Percentiles rank a stretch among this genome's conserved stretches.
These are phyloP conservation scores for Arxiozyma telluris DNA, from an alignment of 1,139 yeast species.

Conservation along the genomic window DNA sequence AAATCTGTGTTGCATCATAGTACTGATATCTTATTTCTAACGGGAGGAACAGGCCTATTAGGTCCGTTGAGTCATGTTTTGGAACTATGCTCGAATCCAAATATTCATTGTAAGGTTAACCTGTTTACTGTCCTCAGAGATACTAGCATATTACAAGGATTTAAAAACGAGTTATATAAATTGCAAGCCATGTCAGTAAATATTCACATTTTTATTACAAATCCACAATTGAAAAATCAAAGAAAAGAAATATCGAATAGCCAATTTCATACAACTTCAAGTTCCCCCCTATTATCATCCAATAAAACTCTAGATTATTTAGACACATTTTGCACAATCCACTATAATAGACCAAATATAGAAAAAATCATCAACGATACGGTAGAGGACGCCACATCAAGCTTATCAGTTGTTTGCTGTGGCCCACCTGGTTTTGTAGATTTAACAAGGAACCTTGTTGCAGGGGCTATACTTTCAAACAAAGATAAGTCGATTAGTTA, in stretches of 20 bases:
- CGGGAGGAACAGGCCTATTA: conserved; percentile 75
- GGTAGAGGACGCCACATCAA: conserved; percentile 32
- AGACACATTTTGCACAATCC: conserved; percentile 30
- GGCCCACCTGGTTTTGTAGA: conserved; percentile 50
- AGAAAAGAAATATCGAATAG: neutral
- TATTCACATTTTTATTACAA: conserved; percentile 21
- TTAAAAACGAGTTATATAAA: conserved; percentile 29
- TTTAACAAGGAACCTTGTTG: conserved; percentile 36
- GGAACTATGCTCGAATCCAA: conserved; percentile 15
- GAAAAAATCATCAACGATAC: conserved; percentile 33
- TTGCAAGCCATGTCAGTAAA: conserved; percentile 35
- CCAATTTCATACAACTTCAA: conserved; percentile 11
- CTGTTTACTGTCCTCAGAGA: conserved; percentile 44
- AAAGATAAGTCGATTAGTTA: conserved; percentile 15
- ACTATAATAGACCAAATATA: conserved; percentile 43
- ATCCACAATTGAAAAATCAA: conserved; percentile 5
- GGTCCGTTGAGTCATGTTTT: conserved; percentile 37
- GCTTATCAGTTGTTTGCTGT: conserved; percentile 39
- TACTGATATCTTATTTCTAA: conserved; percentile 46
- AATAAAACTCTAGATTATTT: conserved; percentile 1
- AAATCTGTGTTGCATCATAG: conserved; percentile 45
- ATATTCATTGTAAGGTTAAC: conserved; percentile 31
- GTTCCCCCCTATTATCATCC: conserved; percentile 15
- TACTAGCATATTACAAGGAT: conserved; percentile 33
- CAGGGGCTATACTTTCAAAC: conserved; percentile 16